These are phyloP conservation scores for Debaryomyces castellii DNA, from an alignment of 805 yeast genomes.

Conservation along the genomic window DNA sequence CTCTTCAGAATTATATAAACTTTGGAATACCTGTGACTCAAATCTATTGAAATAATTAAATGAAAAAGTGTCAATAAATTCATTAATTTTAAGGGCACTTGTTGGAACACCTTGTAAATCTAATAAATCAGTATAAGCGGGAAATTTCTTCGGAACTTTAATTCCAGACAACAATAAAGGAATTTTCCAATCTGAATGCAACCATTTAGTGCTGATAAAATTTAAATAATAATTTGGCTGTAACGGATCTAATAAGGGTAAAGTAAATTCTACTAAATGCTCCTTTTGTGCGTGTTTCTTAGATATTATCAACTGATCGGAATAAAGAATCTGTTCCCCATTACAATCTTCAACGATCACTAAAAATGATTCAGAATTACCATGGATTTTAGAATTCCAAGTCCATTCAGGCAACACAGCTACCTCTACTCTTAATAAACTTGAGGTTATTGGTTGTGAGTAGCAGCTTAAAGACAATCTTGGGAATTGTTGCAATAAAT, in stretches of 20 bases:
- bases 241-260: constrained; percentile 55
- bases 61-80: constrained; percentile 45
- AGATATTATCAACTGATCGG: constrained; percentile 53
- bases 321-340: constrained; percentile 70
- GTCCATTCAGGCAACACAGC: constrained; percentile 71
- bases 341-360: constrained; percentile 79
- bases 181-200: constrained; percentile 63
- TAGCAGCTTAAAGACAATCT: constrained; percentile 55
- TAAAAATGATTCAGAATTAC: constrained; percentile 62
- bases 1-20: constrained; percentile 56
- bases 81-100: constrained; percentile 46
- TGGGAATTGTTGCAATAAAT: constrained; percentile 73
- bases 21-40: constrained; percentile 69
- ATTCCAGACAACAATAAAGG: constrained; percentile 58
- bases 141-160: constrained; percentile 60
- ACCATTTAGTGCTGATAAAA: constrained; percentile 80
- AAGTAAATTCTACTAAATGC: constrained; percentile 62
- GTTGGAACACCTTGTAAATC: constrained; percentile 52
- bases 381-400: constrained; percentile 72
- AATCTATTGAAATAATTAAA: constrained; percentile 64
- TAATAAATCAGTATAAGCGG: constrained; percentile 59
- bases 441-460: constrained; percentile 76
- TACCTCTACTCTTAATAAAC: constrained; percentile 62
- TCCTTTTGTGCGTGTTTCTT: constrained; percentile 51
- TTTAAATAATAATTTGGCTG: constrained; percentile 74